Evolutionary conservation across 352 stramenopile genomes (phyloP).

Genomic region (Globisporangium ultimum): DNA sequence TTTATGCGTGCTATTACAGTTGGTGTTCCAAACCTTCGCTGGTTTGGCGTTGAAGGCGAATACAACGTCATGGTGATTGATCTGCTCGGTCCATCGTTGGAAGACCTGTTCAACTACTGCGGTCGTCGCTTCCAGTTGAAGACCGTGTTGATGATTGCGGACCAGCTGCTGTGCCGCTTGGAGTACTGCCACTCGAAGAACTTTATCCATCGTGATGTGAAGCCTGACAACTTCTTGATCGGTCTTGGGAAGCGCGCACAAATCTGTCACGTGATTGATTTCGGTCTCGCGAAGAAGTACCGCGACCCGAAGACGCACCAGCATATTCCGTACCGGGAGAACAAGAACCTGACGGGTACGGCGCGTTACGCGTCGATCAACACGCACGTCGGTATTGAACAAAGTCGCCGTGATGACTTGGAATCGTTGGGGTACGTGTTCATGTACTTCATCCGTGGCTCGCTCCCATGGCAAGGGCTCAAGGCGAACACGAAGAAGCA

Average conservation of each 20-base stretch:
- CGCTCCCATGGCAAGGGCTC: conserved; percentile 97
- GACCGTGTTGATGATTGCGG: conserved; percentile 94
- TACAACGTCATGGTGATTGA: conserved; percentile 99
- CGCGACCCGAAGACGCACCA: conserved; percentile 86
- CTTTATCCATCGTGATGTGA: conserved; percentile 90
- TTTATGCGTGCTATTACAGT: conserved; percentile 47
- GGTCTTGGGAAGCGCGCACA: conserved; percentile 84
- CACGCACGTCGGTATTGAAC: conserved; percentile 98
- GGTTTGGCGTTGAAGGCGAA: conserved; percentile 99
- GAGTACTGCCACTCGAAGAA: conserved; percentile 89
- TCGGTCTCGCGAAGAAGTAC: conserved; percentile 90
- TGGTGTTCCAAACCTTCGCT: conserved; percentile 98
- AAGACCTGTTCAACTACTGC: conserved; percentile 90
- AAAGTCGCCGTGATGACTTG: conserved; percentile 96
- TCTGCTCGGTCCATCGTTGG: conserved; percentile 94
- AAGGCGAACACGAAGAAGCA: conserved; percentile 94
- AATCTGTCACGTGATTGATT: conserved; percentile 87
- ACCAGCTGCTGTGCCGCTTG: conserved; percentile 81
- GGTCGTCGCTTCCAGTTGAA: conserved; percentile 91
- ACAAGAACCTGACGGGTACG: conserved; percentile 94
- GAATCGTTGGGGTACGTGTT: conserved; percentile 96
- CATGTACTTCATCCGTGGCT: conserved; percentile 94
- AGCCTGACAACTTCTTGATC: conserved; percentile 91
- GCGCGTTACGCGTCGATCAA: conserved; percentile 98
- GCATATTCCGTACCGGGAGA: conserved; percentile 90